Base-by-base conservation (phyloP, 148 eudicot genomes). In the Rhododendron molle region DNA sequence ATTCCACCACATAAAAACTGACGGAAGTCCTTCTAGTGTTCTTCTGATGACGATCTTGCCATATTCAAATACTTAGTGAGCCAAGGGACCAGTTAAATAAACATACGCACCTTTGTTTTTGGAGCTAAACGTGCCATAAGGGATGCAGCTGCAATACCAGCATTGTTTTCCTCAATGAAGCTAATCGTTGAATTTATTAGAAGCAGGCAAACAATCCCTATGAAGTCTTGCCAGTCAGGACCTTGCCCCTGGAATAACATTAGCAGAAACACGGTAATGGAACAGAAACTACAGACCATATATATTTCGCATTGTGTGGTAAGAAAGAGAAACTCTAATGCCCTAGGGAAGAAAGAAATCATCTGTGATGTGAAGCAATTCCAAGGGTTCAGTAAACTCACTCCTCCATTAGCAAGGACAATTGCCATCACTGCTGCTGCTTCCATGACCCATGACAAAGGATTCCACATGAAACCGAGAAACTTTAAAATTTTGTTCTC, bases 381-480 rank as follows among this genome's bases (percentile, higher is more conserved):
- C 32, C 16, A 58, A 40, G 76, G 80, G 83, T 81, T 69, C 47
- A 52, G 81, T 82, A 40, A 80, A 90, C 93, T 89, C 88, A 94
- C 96, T 84, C 96, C 96, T 80, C 96, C 96, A 85, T 94, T 94
- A 71, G 96, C 96, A 67, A 94, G 94, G 82, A 85, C 91, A 81
- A 94, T 90, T 16, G 96, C 96, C 96, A 94, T 94, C 81, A 92
- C 83, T 58, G 96, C 96, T 20, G 96, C 96, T 82, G 95, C 95
- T 91, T 94, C 96, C 96, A 94, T 94, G 74, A 94, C 95, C 96
- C 95, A 94, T 44, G 96, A 93, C 87, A 93, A 85, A 62, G 95
- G 95, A 88, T 94, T 94, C 96, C 96, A 94, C 96, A 94, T 94
- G 87, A 94, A 94, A 91, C 96, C 69, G 38, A 94, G 95, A 91